phyloP scores from a whole-genome alignment of 345 rosid genomes.

The Eucalyptus decipiens region DNA sequence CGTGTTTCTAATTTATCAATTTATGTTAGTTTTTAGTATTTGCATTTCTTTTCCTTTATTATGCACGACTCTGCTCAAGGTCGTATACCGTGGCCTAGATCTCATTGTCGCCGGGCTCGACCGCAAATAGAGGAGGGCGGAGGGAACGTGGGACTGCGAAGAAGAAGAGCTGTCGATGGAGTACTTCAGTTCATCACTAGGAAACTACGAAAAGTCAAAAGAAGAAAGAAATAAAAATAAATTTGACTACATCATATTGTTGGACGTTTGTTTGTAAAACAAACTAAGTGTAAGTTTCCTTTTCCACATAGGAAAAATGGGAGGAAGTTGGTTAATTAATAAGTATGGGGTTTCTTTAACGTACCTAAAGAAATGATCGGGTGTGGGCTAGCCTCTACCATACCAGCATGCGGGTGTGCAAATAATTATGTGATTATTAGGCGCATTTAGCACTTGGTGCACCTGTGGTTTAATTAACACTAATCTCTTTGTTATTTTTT shows the following conservation, averaged over 20 bases:
- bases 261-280: too few relatives aligned
- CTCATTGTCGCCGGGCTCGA: neutral
- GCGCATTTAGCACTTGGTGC: accelerated
- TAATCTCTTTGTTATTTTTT: accelerated
- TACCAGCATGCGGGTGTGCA: accelerated
- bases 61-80: neutral
- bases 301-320: accelerated
- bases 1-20: neutral
- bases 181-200: neutral
- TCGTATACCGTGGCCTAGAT: neutral
- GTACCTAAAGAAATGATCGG: accelerated
- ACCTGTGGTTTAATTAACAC: accelerated
- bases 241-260: too few relatives aligned
- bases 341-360: accelerated
- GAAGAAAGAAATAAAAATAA: too few relatives aligned
- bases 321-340: too few relatives aligned
- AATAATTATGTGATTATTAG: accelerated
- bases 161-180: neutral
- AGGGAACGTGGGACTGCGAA: neutral
- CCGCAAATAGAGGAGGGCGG: too few relatives aligned
- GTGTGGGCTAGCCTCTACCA: too few relatives aligned
- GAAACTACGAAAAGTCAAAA: neutral
- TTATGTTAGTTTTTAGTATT: neutral
- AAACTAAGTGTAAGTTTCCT: too few relatives aligned
- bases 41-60: neutral